Base-by-base conservation (phyloP, 2,329 filamentous ascomycete genomes). In the Claviceps purpurea region DNA sequence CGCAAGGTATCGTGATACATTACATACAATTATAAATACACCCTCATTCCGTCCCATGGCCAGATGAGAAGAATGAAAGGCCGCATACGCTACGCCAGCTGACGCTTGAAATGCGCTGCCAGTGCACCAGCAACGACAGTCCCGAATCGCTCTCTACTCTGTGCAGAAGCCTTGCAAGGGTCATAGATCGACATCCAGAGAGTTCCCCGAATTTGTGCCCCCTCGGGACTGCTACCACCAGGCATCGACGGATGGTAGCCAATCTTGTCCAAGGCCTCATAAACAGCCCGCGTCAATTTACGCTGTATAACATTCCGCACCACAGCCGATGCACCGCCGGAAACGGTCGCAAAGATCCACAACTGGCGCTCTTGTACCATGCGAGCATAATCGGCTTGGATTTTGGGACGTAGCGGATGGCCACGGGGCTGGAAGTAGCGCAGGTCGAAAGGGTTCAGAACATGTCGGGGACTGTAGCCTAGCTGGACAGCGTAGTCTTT, bases 401-500 rank as follows among this genome's bases (percentile, higher is more conserved):
- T 54, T 34, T 55, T 45, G 2, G 61, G 56, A 4, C 56, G 53
- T 22, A 68, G 53, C 0, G 69, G 62, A 48, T 71, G 65, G 5
- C 63, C 65, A 10, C 59, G 58, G 1, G 64, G 61, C 5, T 61
- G 61, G 20, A 72, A 60, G 52, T 60, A 67, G 5, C 57, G 57
- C 14, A 66, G 55, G 50, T 70, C 61, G 52, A 62, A 61, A 4
- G 64, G 62, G 34, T 65, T 59, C 47, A 71, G 55, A 51, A 66
- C 56, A 55, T 71, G 63, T 8, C 53, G 50, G 10, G 60, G 52
- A 20, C 57, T 61, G 49, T 62, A 65, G 18, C 56, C 57, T 7
- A 68, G 41, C 2, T 50, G 56, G 49, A 62, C 56, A 34, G 55
- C 50, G 49, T 63, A 65, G 6, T 55, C 44, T 3, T 51, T 50